phyloP scores from a whole-genome alignment of 2,329 filamentous ascomycete species.

The Penicillium sumatraense region DNA sequence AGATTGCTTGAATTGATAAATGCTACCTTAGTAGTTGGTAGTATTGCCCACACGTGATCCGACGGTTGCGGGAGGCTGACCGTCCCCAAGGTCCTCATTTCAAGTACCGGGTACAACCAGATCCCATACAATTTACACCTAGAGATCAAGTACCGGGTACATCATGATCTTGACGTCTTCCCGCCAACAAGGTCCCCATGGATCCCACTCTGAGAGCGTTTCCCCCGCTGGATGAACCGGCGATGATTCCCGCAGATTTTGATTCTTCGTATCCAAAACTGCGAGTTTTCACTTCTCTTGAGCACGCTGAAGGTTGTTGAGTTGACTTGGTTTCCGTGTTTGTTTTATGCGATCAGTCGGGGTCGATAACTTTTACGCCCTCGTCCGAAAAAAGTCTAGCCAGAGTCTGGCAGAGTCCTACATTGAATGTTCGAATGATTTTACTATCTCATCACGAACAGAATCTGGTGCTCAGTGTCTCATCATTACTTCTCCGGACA shows the following conservation, averaged over 20 bases:
- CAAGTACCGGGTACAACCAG: constrained; percentile 21
- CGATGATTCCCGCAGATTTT: constrained; percentile 22
- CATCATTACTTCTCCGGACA: constrained; percentile 2
- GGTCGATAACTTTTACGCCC: neutral
- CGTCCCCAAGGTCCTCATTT: constrained; percentile 40
- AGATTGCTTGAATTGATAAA: neutral
- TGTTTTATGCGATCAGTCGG: neutral
- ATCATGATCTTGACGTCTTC: constrained; percentile 26
- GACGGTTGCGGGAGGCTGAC: constrained; percentile 18
- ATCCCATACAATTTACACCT: neutral
- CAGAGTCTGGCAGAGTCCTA: no score
- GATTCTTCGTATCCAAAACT: constrained; percentile 6
- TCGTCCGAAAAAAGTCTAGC: neutral
- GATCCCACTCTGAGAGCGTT: constrained; percentile 7
- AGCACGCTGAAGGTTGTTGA: neutral
- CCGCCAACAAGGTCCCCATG: constrained; percentile 39
- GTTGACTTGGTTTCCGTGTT: neutral
- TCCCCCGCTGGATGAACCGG: constrained; percentile 4
- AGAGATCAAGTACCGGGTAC: constrained; percentile 17
- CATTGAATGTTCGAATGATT: no score
- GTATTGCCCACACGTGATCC: constrained; percentile 19
- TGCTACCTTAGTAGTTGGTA: no score
- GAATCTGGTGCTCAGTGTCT: no score
- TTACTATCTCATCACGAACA: no score
- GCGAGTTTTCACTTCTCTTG: neutral